These are phyloP conservation scores for Pyrenophora teres DNA, from an alignment of 2,329 filamentous ascomycete species.

Conservation along the genomic window DNA sequence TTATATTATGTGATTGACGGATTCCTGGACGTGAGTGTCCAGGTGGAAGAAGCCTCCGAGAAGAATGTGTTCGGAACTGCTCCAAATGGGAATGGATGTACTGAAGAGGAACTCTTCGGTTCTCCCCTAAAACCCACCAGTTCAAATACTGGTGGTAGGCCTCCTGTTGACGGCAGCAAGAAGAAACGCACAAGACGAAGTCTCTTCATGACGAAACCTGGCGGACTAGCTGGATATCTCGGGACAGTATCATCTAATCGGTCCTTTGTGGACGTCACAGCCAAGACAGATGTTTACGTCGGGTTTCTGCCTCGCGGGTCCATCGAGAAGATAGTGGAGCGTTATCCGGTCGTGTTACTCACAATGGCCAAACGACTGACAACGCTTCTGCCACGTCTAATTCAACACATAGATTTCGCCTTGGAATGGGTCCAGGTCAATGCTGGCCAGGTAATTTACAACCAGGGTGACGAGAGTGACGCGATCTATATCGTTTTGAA, in stretches of 20 bases:
- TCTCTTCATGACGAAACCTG: constrained; percentile 90
- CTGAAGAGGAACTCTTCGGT: constrained; percentile 44
- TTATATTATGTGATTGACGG: constrained; percentile 98
- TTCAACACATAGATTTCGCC: constrained; percentile 96
- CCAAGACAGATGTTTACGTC: constrained; percentile 97
- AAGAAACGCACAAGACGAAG: constrained; percentile 67
- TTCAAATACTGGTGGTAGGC: constrained; percentile 31
- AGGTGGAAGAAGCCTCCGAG: constrained; percentile 63
- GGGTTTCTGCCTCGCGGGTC: constrained; percentile 87
- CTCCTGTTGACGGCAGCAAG: constrained; percentile 40
- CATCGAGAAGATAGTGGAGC: constrained; percentile 89
- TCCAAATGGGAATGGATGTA: constrained; percentile 41
- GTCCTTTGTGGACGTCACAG: constrained; percentile 94
- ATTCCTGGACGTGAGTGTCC: constrained; percentile 92
- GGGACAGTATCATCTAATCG: constrained; percentile 93
- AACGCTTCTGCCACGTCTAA: constrained; percentile 82
- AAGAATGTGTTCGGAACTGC: constrained; percentile 52
- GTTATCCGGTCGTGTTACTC: constrained; percentile 86
- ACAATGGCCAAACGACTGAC: constrained; percentile 97
- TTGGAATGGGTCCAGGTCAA: constrained; percentile 98
- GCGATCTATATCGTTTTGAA: constrained; percentile 98
- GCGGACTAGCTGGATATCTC: constrained; percentile 90
- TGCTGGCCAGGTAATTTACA: constrained; percentile 91
- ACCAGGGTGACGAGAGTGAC: constrained; percentile 93
- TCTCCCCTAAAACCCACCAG: constrained; percentile 32